Percentiles rank a stretch among this genome's conserved stretches.
Evolutionary conservation across 371 early-diverging fungal genomes (phyloP).

Genomic region (Capniomyces stellatus): DNA sequence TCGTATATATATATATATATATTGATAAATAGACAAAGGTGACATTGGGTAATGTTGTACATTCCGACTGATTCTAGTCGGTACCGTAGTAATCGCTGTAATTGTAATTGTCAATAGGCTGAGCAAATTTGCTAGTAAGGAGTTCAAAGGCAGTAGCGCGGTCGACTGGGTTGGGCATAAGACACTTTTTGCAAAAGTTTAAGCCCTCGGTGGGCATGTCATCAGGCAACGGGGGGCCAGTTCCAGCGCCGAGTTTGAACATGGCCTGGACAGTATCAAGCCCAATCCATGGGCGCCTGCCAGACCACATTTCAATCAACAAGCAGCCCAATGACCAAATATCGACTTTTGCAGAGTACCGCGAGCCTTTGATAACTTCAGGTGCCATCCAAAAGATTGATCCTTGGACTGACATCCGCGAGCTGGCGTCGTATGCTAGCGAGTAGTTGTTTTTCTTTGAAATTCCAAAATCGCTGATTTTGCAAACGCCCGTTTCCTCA

Average conservation of each 20-base stretch:
- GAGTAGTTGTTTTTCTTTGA: slow-evolving; percentile 35
- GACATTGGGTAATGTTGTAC: too few relatives aligned
- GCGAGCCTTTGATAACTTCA: slow-evolving; percentile 67
- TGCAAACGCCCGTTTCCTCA: slow-evolving; percentile 70
- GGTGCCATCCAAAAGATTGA: slow-evolving; percentile 87
- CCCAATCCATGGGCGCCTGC: slow-evolving; percentile 65
- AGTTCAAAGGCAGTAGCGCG: slow-evolving; percentile 47
- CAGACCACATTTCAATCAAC: slow-evolving; percentile 82
- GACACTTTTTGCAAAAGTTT: slow-evolving; percentile 44
- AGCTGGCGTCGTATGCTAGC: slow-evolving; percentile 27
- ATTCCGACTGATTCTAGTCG: too few relatives aligned
- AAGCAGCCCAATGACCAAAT: slow-evolving; percentile 76
- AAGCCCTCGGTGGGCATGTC: slow-evolving; percentile 37
- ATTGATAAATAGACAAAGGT: too few relatives aligned
- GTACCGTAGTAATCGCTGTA: slow-evolving; percentile 10
- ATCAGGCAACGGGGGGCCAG: slow-evolving; percentile 49
- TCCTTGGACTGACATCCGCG: slow-evolving; percentile 40
- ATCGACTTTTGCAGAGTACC: slow-evolving; percentile 57
- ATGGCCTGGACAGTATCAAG: slow-evolving; percentile 46
- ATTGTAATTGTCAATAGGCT: slow-evolving; percentile 11
- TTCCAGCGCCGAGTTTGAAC: slow-evolving; percentile 34
- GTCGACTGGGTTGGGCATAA: slow-evolving; percentile 38
- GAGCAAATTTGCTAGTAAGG: slow-evolving; percentile 17
- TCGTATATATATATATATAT: too few relatives aligned
- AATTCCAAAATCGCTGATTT: slow-evolving; percentile 96